Evolutionary conservation across 2,329 filamentous ascomycete genomes (phyloP), one percentile per base, ranked within the genome.

Genomic region (Sclerotiophoma versabilis): DNA sequence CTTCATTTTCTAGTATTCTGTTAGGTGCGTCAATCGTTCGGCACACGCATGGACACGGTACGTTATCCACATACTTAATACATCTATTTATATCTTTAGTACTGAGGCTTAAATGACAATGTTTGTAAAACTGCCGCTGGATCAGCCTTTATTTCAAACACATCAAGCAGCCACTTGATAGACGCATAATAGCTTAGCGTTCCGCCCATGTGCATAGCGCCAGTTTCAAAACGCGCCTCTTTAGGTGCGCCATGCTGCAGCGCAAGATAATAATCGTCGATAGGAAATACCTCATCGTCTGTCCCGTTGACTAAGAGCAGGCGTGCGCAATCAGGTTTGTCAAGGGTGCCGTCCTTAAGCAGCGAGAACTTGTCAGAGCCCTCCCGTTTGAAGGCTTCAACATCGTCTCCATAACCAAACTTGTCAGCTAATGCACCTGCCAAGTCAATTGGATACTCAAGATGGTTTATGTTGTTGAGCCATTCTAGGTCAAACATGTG

Each of bases 371-470:
- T 82, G 52, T 55, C 46, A 42, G 66, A 69, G 0, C 76, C 80
- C 49, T 83, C 80, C n/a, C 70, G 59, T 61, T 81, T 83, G 71
- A 84, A 84, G 2, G 54, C 43, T 29, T 68, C 65, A 3, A 76
- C 57, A 26, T 76, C 72, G 26, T 63, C 41, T 2, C 73, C 74
- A 48, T 77, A 77, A 1, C 75, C 75, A 55, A 64, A 84, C 56
- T 83, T 83, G 61, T 80, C 76, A 5, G 79, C 77, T 27, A 84
- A 64, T 0, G 81, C 82, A 49, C 77, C 74, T 4, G 79, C 80
- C 4, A 83, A 75, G 49, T 85, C 83, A 60, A 86, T 86, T 0
- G 84, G 83, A 64, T 86, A 87, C 65, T 86, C 84, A 23, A 85
- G 73, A 44, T 81, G 75, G 59, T 86, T 82, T 14, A 81, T 81